Percentiles rank a stretch among this genome's conserved stretches.
These are phyloP conservation scores for Flammula alnicola DNA, from an alignment of 1,284 basidiomycete species.

Conservation along the genomic window DNA sequence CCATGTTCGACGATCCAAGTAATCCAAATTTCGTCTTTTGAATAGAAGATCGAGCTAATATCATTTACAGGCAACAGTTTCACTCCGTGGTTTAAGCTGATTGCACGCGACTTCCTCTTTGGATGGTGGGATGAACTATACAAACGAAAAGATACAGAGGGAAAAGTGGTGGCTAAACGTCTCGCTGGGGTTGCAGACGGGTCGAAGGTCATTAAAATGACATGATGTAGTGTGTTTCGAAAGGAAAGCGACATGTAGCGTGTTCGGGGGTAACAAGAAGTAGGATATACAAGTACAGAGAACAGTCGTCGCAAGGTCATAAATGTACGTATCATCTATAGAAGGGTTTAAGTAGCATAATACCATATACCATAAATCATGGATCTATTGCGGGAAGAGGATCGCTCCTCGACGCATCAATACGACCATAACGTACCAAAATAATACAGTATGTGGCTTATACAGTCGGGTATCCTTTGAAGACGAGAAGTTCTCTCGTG, in stretches of 20 bases:
- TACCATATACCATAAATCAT: conserved; percentile 20
- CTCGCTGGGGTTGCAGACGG: conserved; percentile 74
- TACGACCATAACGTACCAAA: conserved; percentile 6
- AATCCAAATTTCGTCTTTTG: conserved; percentile 27
- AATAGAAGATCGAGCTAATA: not conserved
- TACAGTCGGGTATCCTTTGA: conserved; percentile 37
- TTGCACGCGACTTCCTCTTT: conserved; percentile 95
- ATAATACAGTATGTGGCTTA: not conserved
- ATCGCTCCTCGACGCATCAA: conserved; percentile 1
- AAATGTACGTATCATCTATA: conserved; percentile 16
- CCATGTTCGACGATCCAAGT: conserved; percentile 89
- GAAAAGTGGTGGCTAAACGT: conserved; percentile 69
- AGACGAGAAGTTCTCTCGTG: conserved; percentile 48
- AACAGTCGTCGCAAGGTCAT: conserved; percentile 14
- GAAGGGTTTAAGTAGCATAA: conserved; percentile 2
- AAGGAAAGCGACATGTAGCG: conserved; percentile 8
- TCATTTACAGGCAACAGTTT: conserved; percentile 75
- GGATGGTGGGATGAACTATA: conserved; percentile 98
- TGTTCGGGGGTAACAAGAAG: conserved; percentile 2
- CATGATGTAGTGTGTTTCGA: conserved; percentile 11
- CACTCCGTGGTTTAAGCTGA: conserved; percentile 99
- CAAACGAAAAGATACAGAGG: conserved; percentile 59
- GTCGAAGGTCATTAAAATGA: conserved; percentile 64
- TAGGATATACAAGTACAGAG: conserved; percentile 12
- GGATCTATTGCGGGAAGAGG: not conserved